phyloP scores from a whole-genome alignment of 2,329 filamentous ascomycete species.

The Alternaria conjuncta region DNA sequence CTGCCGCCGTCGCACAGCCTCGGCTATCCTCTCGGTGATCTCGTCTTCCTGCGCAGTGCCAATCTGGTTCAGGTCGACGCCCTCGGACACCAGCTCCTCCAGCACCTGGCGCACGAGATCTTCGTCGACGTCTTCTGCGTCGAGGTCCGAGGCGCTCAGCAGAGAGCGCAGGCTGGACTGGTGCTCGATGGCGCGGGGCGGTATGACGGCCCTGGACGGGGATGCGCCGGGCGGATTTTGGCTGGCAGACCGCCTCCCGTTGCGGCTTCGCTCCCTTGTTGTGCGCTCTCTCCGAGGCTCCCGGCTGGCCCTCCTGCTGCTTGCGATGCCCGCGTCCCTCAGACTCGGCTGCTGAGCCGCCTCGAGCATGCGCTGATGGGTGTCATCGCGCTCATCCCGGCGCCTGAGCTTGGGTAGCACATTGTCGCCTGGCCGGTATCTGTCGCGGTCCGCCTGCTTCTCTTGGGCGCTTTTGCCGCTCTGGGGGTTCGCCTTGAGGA shows the following conservation, averaged over 20 bases:
- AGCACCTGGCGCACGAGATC: constrained; percentile 90
- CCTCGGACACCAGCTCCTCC: constrained; percentile 85
- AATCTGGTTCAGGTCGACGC: constrained; percentile 86
- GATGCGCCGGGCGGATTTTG: constrained; percentile 29
- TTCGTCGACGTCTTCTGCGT: constrained; percentile 78
- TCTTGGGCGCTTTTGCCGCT: constrained; percentile 74
- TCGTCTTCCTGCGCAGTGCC: constrained; percentile 86
- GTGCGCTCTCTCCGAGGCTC: constrained; percentile 40
- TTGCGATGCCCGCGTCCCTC: constrained; percentile 65
- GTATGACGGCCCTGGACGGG: constrained; percentile 29
- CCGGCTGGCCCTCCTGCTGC: constrained; percentile 50
- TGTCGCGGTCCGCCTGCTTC: constrained; percentile 74
- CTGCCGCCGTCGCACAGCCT: constrained; percentile 82
- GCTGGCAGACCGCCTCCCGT: constrained; percentile 42
- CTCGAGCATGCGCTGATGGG: constrained; percentile 72
- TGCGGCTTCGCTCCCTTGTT: constrained; percentile 48
- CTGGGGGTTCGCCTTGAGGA: constrained; percentile 77
- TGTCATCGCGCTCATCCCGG: constrained; percentile 62
- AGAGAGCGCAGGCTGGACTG: constrained; percentile 87
- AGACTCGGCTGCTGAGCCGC: constrained; percentile 77
- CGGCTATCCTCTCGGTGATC: constrained; percentile 86
- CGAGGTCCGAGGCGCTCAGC: constrained; percentile 79
- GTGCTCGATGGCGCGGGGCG: constrained; percentile 74
- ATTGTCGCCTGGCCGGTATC: constrained; percentile 82
- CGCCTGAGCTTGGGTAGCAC: constrained; percentile 70